Conservation (phyloP, 805 yeast species). For the Dipodascopsis uninucleata region DNA sequence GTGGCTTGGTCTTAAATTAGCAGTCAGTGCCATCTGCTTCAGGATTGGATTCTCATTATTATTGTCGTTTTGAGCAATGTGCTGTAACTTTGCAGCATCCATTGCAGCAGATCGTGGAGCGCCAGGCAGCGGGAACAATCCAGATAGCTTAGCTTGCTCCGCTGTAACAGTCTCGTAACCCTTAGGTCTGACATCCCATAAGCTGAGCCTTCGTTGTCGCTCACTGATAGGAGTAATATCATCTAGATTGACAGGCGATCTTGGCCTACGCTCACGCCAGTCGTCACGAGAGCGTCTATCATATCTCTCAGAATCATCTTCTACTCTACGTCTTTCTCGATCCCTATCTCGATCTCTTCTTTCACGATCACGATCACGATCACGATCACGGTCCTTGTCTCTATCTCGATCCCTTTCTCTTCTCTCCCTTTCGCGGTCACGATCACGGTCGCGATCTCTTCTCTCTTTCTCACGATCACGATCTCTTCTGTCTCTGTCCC, state of each 20-base stretch:
- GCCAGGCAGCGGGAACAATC: conserved; percentile 74
- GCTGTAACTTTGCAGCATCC: conserved; percentile 19
- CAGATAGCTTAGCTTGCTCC: conserved; percentile 72
- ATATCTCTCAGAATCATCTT: conserved; percentile 14
- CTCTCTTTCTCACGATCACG: conserved; percentile 21
- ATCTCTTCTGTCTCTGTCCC: conserved; percentile 25
- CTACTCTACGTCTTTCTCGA: conserved; percentile 17
- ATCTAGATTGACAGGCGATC: conserved; percentile 37
- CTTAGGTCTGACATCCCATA: conserved; percentile 69
- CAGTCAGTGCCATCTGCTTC: conserved; percentile 17
- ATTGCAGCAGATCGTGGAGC: conserved; percentile 38
- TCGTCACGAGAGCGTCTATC: conserved; percentile 15
- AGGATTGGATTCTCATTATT: conserved; percentile 9
- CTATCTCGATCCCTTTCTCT: conserved; percentile 9
- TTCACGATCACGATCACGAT: conserved; percentile 13
- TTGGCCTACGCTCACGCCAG: conserved; percentile 7
- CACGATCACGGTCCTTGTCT: conserved; percentile 9
- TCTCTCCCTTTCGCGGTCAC: too few species aligned
- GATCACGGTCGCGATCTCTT: conserved; percentile 4
- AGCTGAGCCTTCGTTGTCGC: conserved; percentile 48
- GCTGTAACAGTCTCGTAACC: conserved; percentile 74
- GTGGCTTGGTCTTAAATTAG: conserved; percentile 21
- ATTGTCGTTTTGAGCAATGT: conserved; percentile 9
- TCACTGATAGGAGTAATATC: conserved; percentile 48
- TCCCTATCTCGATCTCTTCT: conserved; percentile 31